Percentiles rank a stretch among this genome's conserved stretches.
Evolutionary conservation across 2,329 filamentous ascomycete species (phyloP).

Genomic region (Claviceps pazoutovae): DNA sequence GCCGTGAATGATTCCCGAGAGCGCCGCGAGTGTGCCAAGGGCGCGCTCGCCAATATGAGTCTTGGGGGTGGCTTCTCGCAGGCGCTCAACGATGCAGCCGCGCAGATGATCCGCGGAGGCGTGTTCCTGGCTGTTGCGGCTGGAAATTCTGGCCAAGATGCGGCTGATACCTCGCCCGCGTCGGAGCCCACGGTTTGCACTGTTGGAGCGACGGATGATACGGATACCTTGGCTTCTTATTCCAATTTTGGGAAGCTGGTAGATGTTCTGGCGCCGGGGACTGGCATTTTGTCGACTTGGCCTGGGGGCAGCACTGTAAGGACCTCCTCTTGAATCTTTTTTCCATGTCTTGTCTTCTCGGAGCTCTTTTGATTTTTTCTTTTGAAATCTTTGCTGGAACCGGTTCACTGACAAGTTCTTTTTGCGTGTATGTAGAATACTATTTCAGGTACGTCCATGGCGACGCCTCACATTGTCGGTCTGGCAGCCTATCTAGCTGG

Average conservation of each 20-base stretch:
- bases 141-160: conserved; percentile 34
- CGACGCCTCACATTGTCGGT: conserved; percentile 27
- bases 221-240: conserved; percentile 29
- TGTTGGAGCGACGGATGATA: conserved; percentile 33
- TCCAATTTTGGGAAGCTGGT: conserved; percentile 38
- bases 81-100: conserved; percentile 36
- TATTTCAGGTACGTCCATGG: conserved; percentile 32
- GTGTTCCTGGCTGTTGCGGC: conserved; percentile 42
- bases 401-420: no score
- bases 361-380: neutral
- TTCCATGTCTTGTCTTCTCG: neutral
- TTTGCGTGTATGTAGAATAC: conserved; percentile 12
- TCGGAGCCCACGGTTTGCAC: conserved; percentile 35
- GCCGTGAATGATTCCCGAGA: conserved; percentile 22
- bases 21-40: conserved; percentile 25
- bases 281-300: conserved; percentile 32
- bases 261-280: conserved; percentile 38
- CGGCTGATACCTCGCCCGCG: conserved; percentile 31
- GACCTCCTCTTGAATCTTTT: neutral
- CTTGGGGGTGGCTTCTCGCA: conserved; percentile 33
- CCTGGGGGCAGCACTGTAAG: conserved; percentile 21
- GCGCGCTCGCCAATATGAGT: conserved; percentile 42
- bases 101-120: conserved; percentile 28
- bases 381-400: no score
- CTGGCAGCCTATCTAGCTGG: conserved; percentile 31